Percentiles rank a stretch among this genome's conserved stretches.
These are phyloP conservation scores for Penicillium crustosum DNA, from an alignment of 2,329 filamentous ascomycete genomes.

Conservation along the genomic window DNA sequence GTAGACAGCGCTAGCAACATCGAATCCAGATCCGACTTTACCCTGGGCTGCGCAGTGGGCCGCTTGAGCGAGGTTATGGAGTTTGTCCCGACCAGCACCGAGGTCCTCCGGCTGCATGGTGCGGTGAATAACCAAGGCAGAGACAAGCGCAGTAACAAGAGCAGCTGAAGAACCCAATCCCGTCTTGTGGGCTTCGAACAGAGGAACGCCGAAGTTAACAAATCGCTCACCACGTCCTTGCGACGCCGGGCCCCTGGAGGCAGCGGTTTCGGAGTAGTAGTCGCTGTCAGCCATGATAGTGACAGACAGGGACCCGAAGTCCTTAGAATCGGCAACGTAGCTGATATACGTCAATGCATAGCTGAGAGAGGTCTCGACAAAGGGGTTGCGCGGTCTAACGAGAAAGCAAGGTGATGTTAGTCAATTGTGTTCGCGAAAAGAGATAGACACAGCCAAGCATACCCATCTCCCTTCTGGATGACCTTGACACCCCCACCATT, in stretches of 20 bases:
- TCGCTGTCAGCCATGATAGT: conserved; percentile 92
- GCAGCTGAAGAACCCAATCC: conserved; percentile 93
- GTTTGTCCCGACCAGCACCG: conserved; percentile 55
- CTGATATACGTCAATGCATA: conserved; percentile 81
- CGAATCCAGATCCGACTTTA: conserved; percentile 94
- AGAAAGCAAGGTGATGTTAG: conserved; percentile 3
- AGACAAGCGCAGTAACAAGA: conserved; percentile 80
- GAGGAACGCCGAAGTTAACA: conserved; percentile 71
- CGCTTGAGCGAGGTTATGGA: conserved; percentile 93
- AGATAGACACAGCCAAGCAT: conserved; percentile 12
- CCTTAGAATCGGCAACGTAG: conserved; percentile 50
- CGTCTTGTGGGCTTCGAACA: conserved; percentile 85
- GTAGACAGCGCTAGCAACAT: conserved; percentile 89
- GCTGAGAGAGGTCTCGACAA: conserved; percentile 86
- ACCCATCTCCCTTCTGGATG: conserved; percentile 58
- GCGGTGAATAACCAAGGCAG: conserved; percentile 45
- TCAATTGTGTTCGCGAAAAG: neutral
- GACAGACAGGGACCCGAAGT: conserved; percentile 68
- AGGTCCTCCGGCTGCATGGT: conserved; percentile 46
- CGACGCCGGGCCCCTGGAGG: conserved; percentile 37
- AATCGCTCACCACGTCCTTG: conserved; percentile 57
- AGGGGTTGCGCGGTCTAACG: conserved; percentile 67
- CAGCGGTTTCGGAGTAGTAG: conserved; percentile 79
- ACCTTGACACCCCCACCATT: conserved; percentile 76
- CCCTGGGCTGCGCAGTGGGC: conserved; percentile 95